A percentile compares a stretch with the other conserved stretches of the same genome.
phyloP scores from a whole-genome alignment of 495 filamentous ascomycete genomes.

The Rhypophila decipiens region DNA sequence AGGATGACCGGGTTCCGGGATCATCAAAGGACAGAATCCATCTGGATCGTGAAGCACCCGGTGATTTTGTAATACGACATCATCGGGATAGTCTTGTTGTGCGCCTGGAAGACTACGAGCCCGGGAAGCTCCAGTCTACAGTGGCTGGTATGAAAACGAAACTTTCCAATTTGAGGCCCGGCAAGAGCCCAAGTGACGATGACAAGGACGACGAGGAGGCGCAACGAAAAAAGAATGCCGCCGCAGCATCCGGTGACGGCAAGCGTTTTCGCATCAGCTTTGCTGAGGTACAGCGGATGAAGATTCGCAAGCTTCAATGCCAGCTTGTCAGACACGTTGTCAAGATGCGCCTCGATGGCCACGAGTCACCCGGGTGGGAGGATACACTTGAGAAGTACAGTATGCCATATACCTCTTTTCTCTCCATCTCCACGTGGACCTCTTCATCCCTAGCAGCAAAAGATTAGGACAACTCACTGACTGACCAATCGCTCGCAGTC shows the following conservation, averaged over 20 bases:
- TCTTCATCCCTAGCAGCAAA: background rate
- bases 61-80: too few species aligned
- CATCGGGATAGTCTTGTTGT: background rate
- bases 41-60: too few species aligned
- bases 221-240: background rate
- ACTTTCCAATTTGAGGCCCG: background rate
- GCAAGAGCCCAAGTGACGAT: background rate
- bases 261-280: background rate
- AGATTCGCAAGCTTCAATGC: background rate
- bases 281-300: conserved; percentile 1
- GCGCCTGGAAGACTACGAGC: background rate
- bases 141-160: background rate
- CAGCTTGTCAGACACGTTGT: background rate
- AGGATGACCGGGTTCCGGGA: too few species aligned
- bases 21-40: too few species aligned
- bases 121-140: background rate
- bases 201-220: background rate
- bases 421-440: background rate
- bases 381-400: background rate
- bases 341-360: background rate
- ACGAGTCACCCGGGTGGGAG: background rate
- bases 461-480: background rate
- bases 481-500: background rate
- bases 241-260: background rate
- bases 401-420: background rate